Evolutionary conservation across 2,329 filamentous ascomycete genomes (phyloP).

Genomic region (Trichoderma citrinoviride): DNA sequence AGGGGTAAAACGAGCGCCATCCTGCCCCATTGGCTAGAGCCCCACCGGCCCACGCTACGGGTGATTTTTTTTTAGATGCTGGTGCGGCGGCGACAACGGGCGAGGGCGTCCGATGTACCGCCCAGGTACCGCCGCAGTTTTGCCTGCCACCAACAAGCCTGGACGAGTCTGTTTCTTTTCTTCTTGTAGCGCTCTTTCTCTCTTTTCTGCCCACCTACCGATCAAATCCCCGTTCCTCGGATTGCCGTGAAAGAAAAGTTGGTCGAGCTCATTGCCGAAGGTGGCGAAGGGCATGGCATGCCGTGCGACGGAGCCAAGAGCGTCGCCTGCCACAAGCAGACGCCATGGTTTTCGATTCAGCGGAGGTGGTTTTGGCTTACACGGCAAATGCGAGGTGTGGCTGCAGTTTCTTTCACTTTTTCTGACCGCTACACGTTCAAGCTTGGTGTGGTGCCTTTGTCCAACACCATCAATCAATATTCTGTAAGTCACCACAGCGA

Average conservation of each 20-base stretch:
- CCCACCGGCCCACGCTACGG: slow-evolving; percentile 18
- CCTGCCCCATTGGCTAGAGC: background rate
- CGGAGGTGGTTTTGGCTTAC: background rate
- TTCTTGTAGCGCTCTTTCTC: background rate
- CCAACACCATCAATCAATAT: background rate
- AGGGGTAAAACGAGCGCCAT: slow-evolving; percentile 14
- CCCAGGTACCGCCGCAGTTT: background rate
- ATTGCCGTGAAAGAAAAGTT: slow-evolving; percentile 2
- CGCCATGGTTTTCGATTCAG: slow-evolving; percentile 8
- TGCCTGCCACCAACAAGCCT: background rate
- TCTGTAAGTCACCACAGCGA: background rate
- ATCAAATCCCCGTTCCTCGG: slow-evolving; percentile 6
- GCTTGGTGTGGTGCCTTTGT: background rate
- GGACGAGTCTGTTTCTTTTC: background rate
- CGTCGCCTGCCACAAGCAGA: slow-evolving; percentile 1
- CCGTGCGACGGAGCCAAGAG: slow-evolving; percentile 7
- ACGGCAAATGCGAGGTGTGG: background rate
- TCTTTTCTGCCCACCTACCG: background rate
- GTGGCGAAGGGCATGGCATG: slow-evolving; percentile 17
- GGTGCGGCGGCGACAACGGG: slow-evolving; percentile 11
- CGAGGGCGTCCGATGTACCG: background rate
- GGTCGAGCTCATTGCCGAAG: slow-evolving; percentile 1
- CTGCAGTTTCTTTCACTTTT: background rate
- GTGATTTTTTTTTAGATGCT: slow-evolving; percentile 19
- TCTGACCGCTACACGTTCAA: background rate